Conservation (phyloP, 176 grass and related monocot genomes). For the sorghum (Sorghum bicolor) region Sorghum_bicolor_NCBIv3 NC_012872.2:17114001-17114500, state of each 20-base stretch:
- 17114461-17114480: no score
- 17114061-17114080: conserved; percentile 46
- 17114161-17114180: background rate
- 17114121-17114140: conserved; percentile 47
- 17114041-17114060: conserved; percentile 49
- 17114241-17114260: conserved; percentile 21
- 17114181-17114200: background rate
- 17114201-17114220: background rate
- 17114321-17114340: conserved; percentile 45
- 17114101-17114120: conserved; percentile 40
- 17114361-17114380: background rate
- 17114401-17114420: no score
- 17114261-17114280: conserved; percentile 53
- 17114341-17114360: background rate
- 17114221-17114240: background rate
- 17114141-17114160: conserved; percentile 45
- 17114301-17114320: conserved; percentile 64
- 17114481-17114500: no score
- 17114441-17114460: no score
- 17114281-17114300: conserved; percentile 48
- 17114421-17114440: no score
- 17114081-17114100: conserved; percentile 49
- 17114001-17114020: conserved; percentile 46
- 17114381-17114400: background rate
- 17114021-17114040: conserved; percentile 54